phyloP scores from a whole-genome alignment of 257 asterid genomes.

The Gardenia jasminoides region DNA sequence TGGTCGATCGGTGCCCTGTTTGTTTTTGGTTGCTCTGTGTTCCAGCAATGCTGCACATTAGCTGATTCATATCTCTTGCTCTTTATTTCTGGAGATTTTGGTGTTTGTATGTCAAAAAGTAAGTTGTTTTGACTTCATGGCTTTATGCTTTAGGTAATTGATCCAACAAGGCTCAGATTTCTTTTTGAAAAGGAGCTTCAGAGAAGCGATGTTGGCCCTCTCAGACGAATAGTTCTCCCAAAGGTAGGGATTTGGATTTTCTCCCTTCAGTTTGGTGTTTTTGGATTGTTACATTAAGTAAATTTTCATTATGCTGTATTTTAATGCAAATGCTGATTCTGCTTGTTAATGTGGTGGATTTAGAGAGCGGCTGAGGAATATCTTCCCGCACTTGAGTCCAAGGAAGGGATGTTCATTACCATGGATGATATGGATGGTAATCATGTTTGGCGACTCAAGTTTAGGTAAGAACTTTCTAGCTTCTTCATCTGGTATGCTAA shows the following conservation, averaged over 20 bases:
- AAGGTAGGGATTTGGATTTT: conserved; percentile 29
- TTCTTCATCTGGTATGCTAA: not conserved
- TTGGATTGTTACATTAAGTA: not conserved
- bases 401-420: conserved; percentile 40
- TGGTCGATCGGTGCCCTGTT: not conserved
- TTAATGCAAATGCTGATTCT: not conserved
- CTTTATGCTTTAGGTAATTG: conserved; percentile 31
- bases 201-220: conserved; percentile 46
- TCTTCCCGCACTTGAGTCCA: conserved; percentile 39
- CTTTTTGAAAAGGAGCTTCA: conserved; percentile 48
- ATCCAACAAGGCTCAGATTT: conserved; percentile 30
- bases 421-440: conserved; percentile 53
- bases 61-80: not conserved
- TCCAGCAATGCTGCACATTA: no score
- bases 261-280: not conserved
- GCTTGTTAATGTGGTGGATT: conserved; percentile 8
- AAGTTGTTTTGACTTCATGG: not conserved
- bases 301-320: not conserved
- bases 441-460: conserved; percentile 46
- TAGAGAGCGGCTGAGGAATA: conserved; percentile 42
- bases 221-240: conserved; percentile 45
- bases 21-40: no score
- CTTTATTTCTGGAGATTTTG: not conserved
- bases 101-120: not conserved
- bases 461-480: conserved; percentile 26